Base-by-base conservation (phyloP, 176 grass and related monocot species). In the Oryza longistaminata region DNA sequence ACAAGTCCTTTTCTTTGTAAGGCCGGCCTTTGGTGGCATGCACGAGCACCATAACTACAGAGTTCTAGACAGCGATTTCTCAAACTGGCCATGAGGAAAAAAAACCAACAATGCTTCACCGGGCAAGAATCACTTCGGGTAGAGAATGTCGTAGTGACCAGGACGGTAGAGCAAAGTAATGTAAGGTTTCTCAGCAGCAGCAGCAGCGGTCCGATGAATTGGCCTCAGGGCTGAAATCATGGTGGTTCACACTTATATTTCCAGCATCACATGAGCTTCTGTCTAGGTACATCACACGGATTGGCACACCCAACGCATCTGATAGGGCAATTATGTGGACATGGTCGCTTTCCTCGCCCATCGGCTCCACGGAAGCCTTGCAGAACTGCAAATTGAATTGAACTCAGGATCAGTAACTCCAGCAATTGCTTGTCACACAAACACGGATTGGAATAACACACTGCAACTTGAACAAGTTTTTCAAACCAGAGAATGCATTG, bases 321-420 rank as follows among this genome's bases (percentile, higher is more conserved):
- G 86, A 96, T 49, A 99, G 86, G 68, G 96, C 96, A 69, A 85
- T 99, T 77, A 99, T 91, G 78, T 96, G 93, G 64, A 99, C 90
- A 85, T 94, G 82, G 25, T 99, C 96, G 50, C 96, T 96, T 90
- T 99, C 96, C 85, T 99, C 96, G 4, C 92, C 93, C 96, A 99
- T 99, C 64, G 96, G 96, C 65, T 99, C 96, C 73, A 96, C 96
- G 1, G 90, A 87, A 74, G 79, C 71, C 84, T 92, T 96, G 84
- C 93, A 96, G 50, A 94, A 99, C 96, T 99, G 88, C 76, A 90
- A 93, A 61, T 25, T 7, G n/a, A 65, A 82, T 53, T 87, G 22
- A 83, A 83, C 79, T 10, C 26, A 74, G n/a, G 60, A 49, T 87
- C 79, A 90, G 71, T 21, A 3, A 19, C 37, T 48, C 29, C 29